Evolutionary conservation across 2,329 filamentous ascomycete species (phyloP).

Genomic region (Fusarium sp.): DNA sequence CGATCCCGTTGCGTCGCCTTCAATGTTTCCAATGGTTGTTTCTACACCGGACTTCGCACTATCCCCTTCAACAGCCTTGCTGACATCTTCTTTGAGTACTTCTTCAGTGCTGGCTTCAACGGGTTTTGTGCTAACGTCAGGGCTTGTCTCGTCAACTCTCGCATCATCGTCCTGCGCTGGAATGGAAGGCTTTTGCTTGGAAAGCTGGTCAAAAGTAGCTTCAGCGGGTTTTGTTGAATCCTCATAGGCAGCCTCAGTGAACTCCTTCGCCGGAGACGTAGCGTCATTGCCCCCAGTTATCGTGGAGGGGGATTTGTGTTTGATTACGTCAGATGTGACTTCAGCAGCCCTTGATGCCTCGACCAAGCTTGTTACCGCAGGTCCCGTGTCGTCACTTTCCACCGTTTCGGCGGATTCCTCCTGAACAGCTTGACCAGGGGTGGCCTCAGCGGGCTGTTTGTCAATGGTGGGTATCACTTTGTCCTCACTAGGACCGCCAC

Average conservation of each 20-base stretch:
- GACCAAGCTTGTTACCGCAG: neutral
- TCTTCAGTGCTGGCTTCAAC: neutral
- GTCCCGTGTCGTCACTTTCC: neutral
- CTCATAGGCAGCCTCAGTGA: constrained; percentile 1
- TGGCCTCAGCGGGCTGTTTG: constrained; percentile 7
- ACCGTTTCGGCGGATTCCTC: neutral
- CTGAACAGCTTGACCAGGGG: neutral
- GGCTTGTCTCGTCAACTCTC: neutral
- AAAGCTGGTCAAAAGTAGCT: neutral
- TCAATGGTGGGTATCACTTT: neutral
- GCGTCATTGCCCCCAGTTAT: neutral
- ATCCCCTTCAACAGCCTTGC: constrained; percentile 2
- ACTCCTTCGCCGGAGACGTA: neutral
- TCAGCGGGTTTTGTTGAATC: neutral
- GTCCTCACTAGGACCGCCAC: neutral
- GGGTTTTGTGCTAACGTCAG: neutral
- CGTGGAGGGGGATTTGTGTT: constrained; percentile 4
- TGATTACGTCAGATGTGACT: neutral
- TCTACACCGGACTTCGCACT: neutral
- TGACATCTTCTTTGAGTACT: constrained; percentile 1
- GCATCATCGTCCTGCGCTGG: neutral
- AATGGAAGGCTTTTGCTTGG: neutral
- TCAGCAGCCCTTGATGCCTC: neutral
- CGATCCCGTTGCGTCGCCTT: constrained; percentile 15
- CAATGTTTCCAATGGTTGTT: constrained; percentile 13